phyloP scores from a whole-genome alignment of 148 eudicot genomes.

The Nepenthes gracilis region DNA sequence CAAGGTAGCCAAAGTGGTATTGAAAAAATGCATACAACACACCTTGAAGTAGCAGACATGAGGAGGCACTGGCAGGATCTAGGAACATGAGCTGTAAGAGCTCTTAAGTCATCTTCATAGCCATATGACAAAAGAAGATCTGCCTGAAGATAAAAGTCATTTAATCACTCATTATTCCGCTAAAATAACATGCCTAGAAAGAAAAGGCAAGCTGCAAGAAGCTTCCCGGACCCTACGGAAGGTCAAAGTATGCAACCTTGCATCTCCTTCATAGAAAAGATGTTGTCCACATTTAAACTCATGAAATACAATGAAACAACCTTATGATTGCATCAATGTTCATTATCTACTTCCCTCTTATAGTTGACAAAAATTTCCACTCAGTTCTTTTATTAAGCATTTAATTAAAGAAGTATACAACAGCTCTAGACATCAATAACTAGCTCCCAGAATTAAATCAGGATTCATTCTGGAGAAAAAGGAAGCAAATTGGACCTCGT shows the following conservation, averaged over 20 bases:
- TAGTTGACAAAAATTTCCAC: no score
- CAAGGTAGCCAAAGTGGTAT: neutral
- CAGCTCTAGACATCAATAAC: neutral
- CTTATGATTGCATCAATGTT: no score
- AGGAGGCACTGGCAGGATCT: slow-evolving; percentile 88
- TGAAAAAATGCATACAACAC: slow-evolving; percentile 1
- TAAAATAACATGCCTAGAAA: neutral
- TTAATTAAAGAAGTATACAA: no score
- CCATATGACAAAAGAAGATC: slow-evolving; percentile 95
- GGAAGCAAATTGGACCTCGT: slow-evolving; percentile 46
- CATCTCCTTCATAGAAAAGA: no score
- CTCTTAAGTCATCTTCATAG: slow-evolving; percentile 74
- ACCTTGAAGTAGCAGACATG: slow-evolving; percentile 99
- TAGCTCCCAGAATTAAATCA: neutral
- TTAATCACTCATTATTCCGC: neutral
- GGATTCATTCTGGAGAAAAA: neutral
- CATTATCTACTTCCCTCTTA: no score
- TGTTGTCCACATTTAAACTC: no score
- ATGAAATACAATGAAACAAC: no score
- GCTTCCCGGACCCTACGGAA: no score
- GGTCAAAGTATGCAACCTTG: no score
- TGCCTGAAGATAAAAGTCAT: slow-evolving; percentile 41
- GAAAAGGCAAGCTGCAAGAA: neutral
- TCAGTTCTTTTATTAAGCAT: no score
- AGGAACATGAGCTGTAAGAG: slow-evolving; percentile 67